phyloP scores from a whole-genome alignment of 345 rosid genomes.

The Reutealis trisperma region DNA sequence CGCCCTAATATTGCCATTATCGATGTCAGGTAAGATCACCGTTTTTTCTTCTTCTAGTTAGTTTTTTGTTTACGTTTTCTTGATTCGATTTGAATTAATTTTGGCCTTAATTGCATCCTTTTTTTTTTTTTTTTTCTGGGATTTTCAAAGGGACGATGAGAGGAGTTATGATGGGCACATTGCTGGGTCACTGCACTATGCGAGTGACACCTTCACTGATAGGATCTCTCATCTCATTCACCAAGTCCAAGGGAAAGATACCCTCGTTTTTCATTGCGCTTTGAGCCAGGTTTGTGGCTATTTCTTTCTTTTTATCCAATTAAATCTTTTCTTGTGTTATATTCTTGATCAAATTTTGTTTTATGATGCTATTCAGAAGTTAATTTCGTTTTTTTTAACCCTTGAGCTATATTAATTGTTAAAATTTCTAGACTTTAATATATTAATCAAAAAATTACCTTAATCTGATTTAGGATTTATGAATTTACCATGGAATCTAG shows the following conservation, averaged over 20 bases:
- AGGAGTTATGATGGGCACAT: slow-evolving; percentile 96
- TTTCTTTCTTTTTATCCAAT: background rate
- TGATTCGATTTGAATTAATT: background rate
- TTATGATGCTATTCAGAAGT: no score
- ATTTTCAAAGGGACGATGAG: slow-evolving; percentile 67
- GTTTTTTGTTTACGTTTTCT: background rate
- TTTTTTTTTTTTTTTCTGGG: background rate
- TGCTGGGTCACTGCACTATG: slow-evolving; percentile 81
- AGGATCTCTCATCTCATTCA: slow-evolving; percentile 77
- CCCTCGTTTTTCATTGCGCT: slow-evolving; percentile 96
- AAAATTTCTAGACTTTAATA: no score
- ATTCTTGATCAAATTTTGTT: background rate
- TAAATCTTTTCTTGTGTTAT: background rate
- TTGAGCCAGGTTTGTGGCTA: slow-evolving; percentile 70
- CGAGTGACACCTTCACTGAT: slow-evolving; percentile 66
- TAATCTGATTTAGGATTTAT: background rate
- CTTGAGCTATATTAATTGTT: no score
- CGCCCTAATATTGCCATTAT: slow-evolving; percentile 76
- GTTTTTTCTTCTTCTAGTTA: no score
- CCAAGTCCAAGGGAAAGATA: slow-evolving; percentile 80
- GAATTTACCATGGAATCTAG: background rate
- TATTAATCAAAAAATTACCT: no score
- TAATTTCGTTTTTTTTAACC: background rate
- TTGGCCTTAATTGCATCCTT: background rate
- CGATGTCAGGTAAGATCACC: slow-evolving; percentile 67